phyloP scores from a whole-genome alignment of 2,329 filamentous ascomycete species.

The Arthrinium puccinioides region DNA sequence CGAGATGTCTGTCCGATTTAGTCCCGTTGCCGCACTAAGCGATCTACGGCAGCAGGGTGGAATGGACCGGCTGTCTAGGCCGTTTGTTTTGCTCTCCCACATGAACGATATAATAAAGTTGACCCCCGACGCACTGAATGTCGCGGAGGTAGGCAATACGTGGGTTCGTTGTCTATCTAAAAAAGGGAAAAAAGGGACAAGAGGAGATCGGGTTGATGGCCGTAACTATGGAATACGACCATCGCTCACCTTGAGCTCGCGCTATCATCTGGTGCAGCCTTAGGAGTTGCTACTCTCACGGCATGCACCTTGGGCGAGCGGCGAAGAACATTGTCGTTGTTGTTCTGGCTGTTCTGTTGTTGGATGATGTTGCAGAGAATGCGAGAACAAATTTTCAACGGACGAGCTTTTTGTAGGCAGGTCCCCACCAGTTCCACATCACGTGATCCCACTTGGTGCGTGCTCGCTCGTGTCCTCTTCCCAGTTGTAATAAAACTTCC shows the following conservation, averaged over 20 bases:
- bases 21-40: constrained; percentile 50
- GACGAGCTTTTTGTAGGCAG: not conserved
- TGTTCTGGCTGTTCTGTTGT: not conserved
- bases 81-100: constrained; percentile 54
- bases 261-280: not conserved
- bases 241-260: not conserved
- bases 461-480: not conserved
- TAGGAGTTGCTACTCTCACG: too few species aligned
- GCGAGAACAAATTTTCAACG: too few species aligned
- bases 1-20: constrained; percentile 56
- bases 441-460: not conserved
- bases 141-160: constrained; percentile 56
- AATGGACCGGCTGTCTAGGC: constrained; percentile 63
- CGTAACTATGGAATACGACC: not conserved
- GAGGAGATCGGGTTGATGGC: too few species aligned
- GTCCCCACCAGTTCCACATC: not conserved
- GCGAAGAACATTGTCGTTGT: not conserved
- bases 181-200: not conserved
- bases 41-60: constrained; percentile 55
- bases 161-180: constrained; percentile 26
- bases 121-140: constrained; percentile 49
- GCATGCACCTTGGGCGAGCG: not conserved
- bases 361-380: not conserved
- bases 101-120: constrained; percentile 50
- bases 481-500: not conserved